These are phyloP conservation scores for Salix brachista DNA, from an alignment of 345 rosid genomes.

Conservation along the genomic window DNA sequence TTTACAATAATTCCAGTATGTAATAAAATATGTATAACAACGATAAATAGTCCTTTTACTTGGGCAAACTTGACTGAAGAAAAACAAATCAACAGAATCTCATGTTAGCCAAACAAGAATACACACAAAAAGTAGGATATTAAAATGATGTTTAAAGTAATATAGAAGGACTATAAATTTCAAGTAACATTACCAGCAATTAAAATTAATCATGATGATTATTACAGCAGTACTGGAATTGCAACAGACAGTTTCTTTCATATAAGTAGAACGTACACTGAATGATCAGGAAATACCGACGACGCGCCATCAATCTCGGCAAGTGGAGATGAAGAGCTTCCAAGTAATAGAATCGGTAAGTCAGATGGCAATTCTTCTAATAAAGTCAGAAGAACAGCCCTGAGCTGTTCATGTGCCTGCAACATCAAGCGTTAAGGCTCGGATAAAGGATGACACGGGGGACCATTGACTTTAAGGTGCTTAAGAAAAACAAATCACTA, in stretches of 20 bases:
- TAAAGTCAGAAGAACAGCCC: conserved; percentile 82
- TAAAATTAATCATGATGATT: not conserved
- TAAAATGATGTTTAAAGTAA: not conserved
- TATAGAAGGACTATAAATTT: not conserved
- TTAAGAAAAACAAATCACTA: not conserved
- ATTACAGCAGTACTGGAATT: not conserved
- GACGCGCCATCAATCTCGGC: conserved; percentile 51
- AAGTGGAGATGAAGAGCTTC: conserved; percentile 54
- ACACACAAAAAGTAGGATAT: not conserved
- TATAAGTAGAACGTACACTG: conserved; percentile 56
- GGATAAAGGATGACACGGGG: not conserved
- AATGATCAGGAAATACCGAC: conserved; percentile 59
- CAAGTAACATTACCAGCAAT: not conserved
- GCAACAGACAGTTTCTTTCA: not conserved
- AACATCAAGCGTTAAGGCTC: conserved; percentile 20
- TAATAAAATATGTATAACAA: not conserved
- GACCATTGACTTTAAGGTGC: not conserved
- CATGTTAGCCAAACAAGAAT: not conserved
- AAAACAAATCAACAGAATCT: not conserved
- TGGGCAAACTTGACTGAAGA: not conserved
- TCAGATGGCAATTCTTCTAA: conserved; percentile 93
- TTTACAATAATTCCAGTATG: not conserved
- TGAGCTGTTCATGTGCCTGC: conserved; percentile 95
- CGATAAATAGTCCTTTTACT: not conserved
- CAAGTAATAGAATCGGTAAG: conserved; percentile 77